Evolutionary conservation across 495 filamentous ascomycete species (phyloP).

Genomic region (Xylaria sp.): DNA sequence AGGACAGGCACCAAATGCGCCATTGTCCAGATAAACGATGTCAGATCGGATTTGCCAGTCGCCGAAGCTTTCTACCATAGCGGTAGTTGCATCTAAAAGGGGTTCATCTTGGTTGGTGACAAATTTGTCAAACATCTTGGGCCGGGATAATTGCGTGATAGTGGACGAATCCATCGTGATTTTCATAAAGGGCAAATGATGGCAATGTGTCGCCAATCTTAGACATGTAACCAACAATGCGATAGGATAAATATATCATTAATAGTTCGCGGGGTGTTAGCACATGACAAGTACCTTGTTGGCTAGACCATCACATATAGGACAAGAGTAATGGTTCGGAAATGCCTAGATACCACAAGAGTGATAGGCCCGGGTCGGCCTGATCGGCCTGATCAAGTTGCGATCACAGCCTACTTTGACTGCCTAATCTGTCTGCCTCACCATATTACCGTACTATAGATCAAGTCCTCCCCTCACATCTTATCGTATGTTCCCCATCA

Average conservation of each 20-base stretch:
- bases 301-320: not conserved
- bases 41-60: conserved; percentile 14
- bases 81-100: conserved; percentile 6
- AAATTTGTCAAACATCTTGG: not conserved
- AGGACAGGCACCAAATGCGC: conserved; percentile 10
- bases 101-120: not conserved
- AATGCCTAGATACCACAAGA: not conserved
- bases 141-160: not conserved
- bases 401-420: not conserved
- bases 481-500: not conserved
- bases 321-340: not conserved
- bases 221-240: not conserved
- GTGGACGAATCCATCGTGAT: not conserved
- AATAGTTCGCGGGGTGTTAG: not conserved
- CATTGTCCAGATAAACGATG: conserved; percentile 6
- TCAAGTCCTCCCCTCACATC: not conserved
- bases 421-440: not conserved
- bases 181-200: not conserved
- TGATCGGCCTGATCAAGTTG: not conserved
- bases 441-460: not conserved
- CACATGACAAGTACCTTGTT: not conserved
- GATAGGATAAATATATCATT: not conserved
- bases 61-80: conserved; percentile 13
- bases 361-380: not conserved
- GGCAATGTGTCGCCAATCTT: not conserved